Evolutionary conservation across 1,139 yeast species (phyloP).

Genomic region (Yarrowia galli): DNA sequence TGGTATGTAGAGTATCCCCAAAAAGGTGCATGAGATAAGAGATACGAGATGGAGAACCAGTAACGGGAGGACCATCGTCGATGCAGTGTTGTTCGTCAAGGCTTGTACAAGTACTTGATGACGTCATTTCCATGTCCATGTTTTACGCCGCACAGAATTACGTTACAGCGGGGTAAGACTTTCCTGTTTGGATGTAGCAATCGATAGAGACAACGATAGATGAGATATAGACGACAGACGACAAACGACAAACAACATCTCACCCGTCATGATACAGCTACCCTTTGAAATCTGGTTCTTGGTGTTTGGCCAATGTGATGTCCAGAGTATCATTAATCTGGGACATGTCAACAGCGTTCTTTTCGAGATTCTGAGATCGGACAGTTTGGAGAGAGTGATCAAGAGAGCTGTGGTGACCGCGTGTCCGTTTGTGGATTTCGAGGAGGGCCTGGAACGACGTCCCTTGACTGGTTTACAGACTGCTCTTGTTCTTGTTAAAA

Average conservation of each 20-base stretch:
- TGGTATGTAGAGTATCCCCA: too few relatives aligned
- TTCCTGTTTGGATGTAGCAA: constrained; percentile 2
- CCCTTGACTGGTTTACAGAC: background rate
- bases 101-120: too few relatives aligned
- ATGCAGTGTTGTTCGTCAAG: too few relatives aligned
- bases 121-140: too few relatives aligned
- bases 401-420: background rate
- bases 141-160: background rate
- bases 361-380: background rate
- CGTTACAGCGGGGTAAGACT: constrained; percentile 19
- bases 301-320: background rate
- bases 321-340: background rate
- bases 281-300: constrained; percentile 5
- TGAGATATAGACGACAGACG: too few relatives aligned
- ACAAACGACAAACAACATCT: too few relatives aligned
- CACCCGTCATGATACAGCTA: background rate
- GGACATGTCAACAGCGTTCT: background rate
- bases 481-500: background rate
- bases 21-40: too few relatives aligned
- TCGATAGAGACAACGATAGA: background rate
- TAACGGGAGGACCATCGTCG: too few relatives aligned
- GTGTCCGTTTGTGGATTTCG: background rate
- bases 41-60: background rate
- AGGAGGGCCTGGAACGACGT: background rate
- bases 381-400: background rate